These are phyloP conservation scores for Cercospora sp. DNA, from an alignment of 2,329 filamentous ascomycete genomes.

Conservation along the genomic window DNA sequence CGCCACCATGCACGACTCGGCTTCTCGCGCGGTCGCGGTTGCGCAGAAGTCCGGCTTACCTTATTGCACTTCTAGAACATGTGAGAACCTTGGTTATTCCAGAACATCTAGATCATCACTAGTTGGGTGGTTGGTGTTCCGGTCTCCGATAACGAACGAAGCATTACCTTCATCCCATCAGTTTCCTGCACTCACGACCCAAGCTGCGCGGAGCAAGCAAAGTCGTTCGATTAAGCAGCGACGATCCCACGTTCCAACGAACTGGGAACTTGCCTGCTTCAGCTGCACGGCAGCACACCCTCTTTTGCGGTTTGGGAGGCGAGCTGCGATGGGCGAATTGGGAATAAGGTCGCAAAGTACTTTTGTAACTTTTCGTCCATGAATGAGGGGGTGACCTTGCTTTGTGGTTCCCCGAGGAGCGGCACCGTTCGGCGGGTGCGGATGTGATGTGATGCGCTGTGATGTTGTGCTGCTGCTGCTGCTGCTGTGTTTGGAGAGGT, in stretches of 20 bases:
- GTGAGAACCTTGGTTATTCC: not conserved
- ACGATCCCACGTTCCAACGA: slow-evolving; percentile 1
- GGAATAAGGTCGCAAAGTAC: not conserved
- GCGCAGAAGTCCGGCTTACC: not conserved
- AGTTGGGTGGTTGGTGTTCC: not conserved
- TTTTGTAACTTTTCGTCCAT: not conserved
- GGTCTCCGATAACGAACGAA: not conserved
- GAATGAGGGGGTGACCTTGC: not conserved
- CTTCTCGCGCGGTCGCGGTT: not conserved
- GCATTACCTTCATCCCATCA: too few species aligned
- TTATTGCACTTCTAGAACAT: not conserved
- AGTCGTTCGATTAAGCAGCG: slow-evolving; percentile 8
- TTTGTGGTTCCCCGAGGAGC: not conserved
- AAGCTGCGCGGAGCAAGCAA: not conserved
- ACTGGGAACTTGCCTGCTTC: slow-evolving; percentile 1
- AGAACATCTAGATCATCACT: not conserved
- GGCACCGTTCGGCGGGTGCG: not conserved
- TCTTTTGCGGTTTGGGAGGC: not conserved
- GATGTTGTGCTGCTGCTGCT: not conserved
- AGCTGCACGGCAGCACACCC: not conserved
- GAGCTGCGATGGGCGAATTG: not conserved
- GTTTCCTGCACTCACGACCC: too few species aligned
- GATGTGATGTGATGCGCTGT: not conserved
- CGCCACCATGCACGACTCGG: not conserved
- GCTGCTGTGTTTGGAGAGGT: not conserved